Evolutionary conservation across 371 early-diverging fungal genomes (phyloP).

Genomic region (Apophysomyces sp.): DNA sequence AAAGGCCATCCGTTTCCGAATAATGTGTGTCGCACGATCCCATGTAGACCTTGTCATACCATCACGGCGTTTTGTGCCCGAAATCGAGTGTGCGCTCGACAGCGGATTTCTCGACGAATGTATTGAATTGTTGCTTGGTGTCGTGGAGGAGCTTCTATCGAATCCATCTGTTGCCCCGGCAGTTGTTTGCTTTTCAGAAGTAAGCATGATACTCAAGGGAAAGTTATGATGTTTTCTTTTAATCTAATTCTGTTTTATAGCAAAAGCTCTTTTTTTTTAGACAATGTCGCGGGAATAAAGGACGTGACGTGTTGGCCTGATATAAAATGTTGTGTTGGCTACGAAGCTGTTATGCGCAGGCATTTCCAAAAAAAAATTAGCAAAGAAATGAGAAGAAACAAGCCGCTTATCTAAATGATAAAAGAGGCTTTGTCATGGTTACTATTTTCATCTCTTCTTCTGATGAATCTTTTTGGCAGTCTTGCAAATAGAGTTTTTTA

Average conservation of each 20-base stretch:
- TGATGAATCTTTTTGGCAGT: no score
- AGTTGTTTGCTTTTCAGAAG: background rate
- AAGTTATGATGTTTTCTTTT: background rate
- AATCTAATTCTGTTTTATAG: background rate
- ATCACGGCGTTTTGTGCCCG: background rate
- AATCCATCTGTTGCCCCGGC: background rate
- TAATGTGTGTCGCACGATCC: background rate
- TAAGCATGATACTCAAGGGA: background rate
- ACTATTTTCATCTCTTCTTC: no score
- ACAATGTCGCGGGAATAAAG: background rate
- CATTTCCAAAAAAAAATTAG: background rate
- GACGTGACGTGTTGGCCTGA: background rate
- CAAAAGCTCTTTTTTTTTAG: background rate
- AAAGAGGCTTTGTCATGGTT: no score
- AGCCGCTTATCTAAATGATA: no score
- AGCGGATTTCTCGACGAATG: background rate
- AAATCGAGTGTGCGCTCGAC: background rate
- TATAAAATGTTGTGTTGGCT: background rate
- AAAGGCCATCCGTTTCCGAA: slow-evolving; percentile 22
- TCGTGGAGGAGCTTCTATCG: background rate
- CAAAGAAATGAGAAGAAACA: no score
- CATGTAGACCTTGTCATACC: background rate
- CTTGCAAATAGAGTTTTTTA: no score
- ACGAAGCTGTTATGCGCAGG: background rate
- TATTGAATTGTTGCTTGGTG: background rate